These are phyloP conservation scores for Acanthamoeba culbertsoni DNA, from an alignment of 208 protist genomes.

Conservation along the genomic window DNA sequence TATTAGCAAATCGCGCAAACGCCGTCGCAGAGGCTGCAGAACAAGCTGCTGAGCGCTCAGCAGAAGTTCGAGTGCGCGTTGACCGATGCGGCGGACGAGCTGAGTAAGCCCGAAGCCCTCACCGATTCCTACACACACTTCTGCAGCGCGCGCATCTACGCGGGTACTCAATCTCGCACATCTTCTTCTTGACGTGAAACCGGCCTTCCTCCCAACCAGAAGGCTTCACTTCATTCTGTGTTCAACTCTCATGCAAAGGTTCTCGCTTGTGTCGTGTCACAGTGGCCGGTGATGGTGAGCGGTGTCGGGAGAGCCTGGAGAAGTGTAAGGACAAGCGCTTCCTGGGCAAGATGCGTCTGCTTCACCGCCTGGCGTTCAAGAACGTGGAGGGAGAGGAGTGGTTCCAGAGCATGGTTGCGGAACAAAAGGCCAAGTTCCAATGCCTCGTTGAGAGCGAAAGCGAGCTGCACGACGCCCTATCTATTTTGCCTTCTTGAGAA, in stretches of 20 bases:
- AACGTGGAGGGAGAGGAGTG: not conserved
- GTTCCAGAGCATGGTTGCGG: not conserved
- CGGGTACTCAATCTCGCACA: not conserved
- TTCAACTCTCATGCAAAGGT: not conserved
- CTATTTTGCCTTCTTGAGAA: no score
- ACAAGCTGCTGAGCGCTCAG: not conserved
- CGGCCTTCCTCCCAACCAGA: no score
- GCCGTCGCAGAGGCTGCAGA: no score
- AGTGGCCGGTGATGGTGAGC: not conserved
- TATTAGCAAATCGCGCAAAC: no score
- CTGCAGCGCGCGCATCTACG: not conserved
- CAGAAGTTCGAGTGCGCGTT: not conserved
- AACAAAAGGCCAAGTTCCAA: no score
- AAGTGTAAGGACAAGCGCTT: not conserved
- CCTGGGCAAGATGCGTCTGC: not conserved
- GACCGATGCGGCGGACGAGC: not conserved
- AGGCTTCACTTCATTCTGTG: not conserved
- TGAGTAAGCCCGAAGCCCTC: not conserved
- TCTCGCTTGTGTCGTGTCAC: not conserved
- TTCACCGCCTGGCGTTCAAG: not conserved
- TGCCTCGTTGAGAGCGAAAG: no score
- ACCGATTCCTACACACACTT: not conserved
- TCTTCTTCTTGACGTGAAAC: no score
- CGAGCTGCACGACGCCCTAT: no score
- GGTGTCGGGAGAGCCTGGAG: not conserved